Evolutionary conservation across 2,329 filamentous ascomycete species (phyloP).

Genomic region (Zasmidium citrigriseum): DNA sequence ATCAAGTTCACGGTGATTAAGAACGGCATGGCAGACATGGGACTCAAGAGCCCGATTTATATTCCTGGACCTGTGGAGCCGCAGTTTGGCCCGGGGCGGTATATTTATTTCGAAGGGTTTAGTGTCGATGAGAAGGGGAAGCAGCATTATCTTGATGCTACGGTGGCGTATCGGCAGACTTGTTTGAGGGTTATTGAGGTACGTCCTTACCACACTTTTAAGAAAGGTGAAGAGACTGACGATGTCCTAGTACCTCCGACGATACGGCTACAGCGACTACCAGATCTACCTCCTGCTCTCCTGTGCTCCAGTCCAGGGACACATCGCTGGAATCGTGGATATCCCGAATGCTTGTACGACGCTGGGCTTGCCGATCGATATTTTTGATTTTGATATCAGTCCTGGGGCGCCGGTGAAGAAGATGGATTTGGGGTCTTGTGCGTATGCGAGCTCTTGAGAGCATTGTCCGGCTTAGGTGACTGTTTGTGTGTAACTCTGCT

Average conservation of each 20-base stretch:
- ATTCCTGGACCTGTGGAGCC: constrained; percentile 85
- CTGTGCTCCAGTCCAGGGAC: constrained; percentile 83
- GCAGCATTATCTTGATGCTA: constrained; percentile 86
- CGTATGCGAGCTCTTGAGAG: constrained; percentile 52
- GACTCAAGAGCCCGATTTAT: constrained; percentile 81
- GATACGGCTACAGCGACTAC: constrained; percentile 63
- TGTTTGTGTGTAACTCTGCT: not conserved
- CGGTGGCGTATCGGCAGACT: constrained; percentile 83
- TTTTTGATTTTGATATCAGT: constrained; percentile 90
- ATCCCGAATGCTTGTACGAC: constrained; percentile 92
- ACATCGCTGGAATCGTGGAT: constrained; percentile 72
- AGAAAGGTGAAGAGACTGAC: constrained; percentile 45
- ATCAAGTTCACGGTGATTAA: constrained; percentile 89
- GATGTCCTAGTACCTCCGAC: constrained; percentile 72
- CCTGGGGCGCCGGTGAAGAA: constrained; percentile 63
- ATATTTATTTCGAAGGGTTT: constrained; percentile 88
- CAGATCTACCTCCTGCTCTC: constrained; percentile 85
- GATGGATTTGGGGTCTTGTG: constrained; percentile 71
- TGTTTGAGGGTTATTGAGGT: constrained; percentile 66
- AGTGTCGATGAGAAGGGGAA: constrained; percentile 84
- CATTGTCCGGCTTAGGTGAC: not conserved
- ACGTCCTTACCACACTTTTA: not conserved
- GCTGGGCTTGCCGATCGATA: constrained; percentile 84
- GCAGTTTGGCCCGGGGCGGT: constrained; percentile 78
- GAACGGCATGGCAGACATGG: constrained; percentile 70